Evolutionary conservation across 306 rosid genomes (phyloP), one percentile per base, ranked within the genome.

Genomic region (Trichosanthes truncata): DNA sequence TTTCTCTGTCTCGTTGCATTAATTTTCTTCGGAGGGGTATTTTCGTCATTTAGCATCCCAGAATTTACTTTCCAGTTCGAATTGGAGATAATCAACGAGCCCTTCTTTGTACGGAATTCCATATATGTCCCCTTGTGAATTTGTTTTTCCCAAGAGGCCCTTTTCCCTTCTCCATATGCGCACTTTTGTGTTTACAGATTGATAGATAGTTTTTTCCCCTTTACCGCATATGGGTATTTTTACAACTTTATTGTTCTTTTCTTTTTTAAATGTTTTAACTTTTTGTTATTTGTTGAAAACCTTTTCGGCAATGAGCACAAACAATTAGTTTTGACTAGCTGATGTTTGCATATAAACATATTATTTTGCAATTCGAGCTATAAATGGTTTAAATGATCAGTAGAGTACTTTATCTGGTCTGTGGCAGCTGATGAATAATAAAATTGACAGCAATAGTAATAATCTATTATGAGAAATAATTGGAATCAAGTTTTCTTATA

Each of bases 11-110:
- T 55, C 40, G 31, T 45, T 20, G 41, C 21, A 17, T 46, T 66
- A 59, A 6, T n/a, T 53, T 56, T 83, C 74, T 43, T 9, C 21
- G n/a, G 43, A 38, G 86, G 89, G 94, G 84, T 38, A 71, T 74
- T 82, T 57, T 80, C 74, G 97, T 86, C 89, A 84, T 82, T 88
- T 81, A 51, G 66, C 40, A 79, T 25, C 48, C 6, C 6, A 31
- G 76, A 65, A 41, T 78, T 63, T 71, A 69, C 66, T 12, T 46
- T 45, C 74, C 51, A 21, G 76, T 72, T 78, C 20, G 78, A 84
- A 73, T 56, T 67, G 48, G 81, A 26, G 59, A 18, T 67, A 14
- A 76, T 78, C 76, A 33, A 26, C 81, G 43, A 18, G 82, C 17
- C 31, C 29, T 52, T 51, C 15, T 74, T 51, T 17, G 61, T 74